A percentile compares a stretch with the other conserved stretches of the same genome.
Evolutionary conservation across 768 basidiomycete genomes (phyloP).

Genomic region (Saitozyma podzolica): DNA sequence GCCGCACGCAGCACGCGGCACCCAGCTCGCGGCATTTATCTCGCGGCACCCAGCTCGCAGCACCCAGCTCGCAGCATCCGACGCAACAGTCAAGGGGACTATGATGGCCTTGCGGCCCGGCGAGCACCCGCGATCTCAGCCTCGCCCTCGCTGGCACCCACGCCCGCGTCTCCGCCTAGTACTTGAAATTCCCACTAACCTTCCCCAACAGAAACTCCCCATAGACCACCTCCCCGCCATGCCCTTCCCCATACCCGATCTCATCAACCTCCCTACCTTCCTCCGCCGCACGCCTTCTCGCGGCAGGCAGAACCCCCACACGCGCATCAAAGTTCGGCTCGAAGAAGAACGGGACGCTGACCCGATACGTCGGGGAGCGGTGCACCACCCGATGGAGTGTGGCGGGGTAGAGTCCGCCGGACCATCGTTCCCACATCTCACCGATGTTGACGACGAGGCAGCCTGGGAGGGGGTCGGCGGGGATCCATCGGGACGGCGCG

Average conservation of each 20-base stretch:
- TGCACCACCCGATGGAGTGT: conserved; percentile 91
- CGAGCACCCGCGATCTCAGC: too few relatives aligned
- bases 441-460: conserved; percentile 90
- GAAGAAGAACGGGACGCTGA: conserved; percentile 93
- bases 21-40: too few relatives aligned
- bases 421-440: conserved; percentile 90
- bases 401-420: conserved; percentile 78
- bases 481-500: conserved; percentile 62
- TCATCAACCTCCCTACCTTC: conserved; percentile 49
- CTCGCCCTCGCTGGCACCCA: too few relatives aligned
- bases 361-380: conserved; percentile 67
- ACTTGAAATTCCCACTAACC: too few relatives aligned
- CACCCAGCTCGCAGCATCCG: too few relatives aligned
- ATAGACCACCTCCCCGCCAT: too few relatives aligned
- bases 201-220: too few relatives aligned
- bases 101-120: too few relatives aligned
- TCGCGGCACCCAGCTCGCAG: too few relatives aligned
- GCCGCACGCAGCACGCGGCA: too few relatives aligned
- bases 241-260: conserved; percentile 67
- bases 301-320: conserved; percentile 67
- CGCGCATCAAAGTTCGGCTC: conserved; percentile 81
- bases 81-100: too few relatives aligned
- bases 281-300: conserved; percentile 57
- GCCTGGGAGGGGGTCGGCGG: conserved; percentile 77
- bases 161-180: too few relatives aligned